phyloP scores from a whole-genome alignment of 768 basidiomycete species.

The Suillus fuscotomentosus region DNA sequence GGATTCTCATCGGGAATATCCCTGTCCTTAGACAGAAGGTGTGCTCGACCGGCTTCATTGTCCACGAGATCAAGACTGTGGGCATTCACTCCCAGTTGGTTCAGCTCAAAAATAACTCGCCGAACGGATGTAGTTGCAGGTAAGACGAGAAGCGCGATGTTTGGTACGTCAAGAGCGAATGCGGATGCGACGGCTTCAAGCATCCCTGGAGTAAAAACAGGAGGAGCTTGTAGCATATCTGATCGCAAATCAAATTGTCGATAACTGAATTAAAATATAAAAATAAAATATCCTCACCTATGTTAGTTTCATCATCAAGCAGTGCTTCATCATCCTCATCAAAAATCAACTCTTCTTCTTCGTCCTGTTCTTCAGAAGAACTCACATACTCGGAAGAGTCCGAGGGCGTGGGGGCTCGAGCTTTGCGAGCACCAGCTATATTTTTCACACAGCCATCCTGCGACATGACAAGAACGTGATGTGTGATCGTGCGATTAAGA shows the following conservation, averaged over 20 bases:
- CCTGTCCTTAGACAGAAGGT: conserved; percentile 38
- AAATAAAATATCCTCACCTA: conserved; percentile 14
- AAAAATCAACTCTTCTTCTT: conserved; percentile 19
- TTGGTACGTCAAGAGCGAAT: conserved; percentile 74
- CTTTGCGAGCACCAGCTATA: conserved; percentile 43
- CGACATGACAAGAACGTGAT: conserved; percentile 64
- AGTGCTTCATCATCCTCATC: conserved; percentile 21
- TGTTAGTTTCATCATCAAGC: conserved; percentile 20
- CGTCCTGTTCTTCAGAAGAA: neutral
- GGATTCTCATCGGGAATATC: conserved; percentile 46
- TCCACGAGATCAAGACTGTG: conserved; percentile 53
- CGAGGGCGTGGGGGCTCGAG: neutral
- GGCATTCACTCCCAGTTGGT: conserved; percentile 65
- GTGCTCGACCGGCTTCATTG: conserved; percentile 40
- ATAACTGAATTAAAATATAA: neutral
- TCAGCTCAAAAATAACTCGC: conserved; percentile 63
- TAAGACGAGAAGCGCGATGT: conserved; percentile 64
- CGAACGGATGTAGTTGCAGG: conserved; percentile 60
- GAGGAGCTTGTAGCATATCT: conserved; percentile 47
- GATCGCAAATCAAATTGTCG: conserved; percentile 11
- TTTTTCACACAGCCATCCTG: conserved; percentile 52
- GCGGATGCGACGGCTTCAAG: conserved; percentile 69
- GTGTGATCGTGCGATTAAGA: conserved; percentile 31
- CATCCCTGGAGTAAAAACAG: conserved; percentile 53
- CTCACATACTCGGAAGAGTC: neutral